Evolutionary conservation across 371 early-diverging fungal genomes (phyloP).

Genomic region (Cladochytrium tenue): DNA sequence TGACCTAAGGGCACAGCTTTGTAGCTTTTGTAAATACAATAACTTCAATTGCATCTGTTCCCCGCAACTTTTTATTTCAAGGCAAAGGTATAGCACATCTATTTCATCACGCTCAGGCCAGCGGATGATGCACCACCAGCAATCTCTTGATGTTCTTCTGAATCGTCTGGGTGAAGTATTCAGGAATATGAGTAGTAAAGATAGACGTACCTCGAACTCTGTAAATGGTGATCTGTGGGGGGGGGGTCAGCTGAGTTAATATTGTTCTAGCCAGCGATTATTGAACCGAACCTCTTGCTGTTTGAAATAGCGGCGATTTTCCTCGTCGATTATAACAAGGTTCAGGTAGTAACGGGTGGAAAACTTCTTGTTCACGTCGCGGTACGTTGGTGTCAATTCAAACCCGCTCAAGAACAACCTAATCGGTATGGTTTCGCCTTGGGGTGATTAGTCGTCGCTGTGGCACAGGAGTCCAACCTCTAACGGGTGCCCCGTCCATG

Average conservation of each 20-base stretch:
- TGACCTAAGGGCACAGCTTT: too few species aligned
- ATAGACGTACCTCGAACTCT: constrained; percentile 14
- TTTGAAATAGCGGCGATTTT: constrained; percentile 96
- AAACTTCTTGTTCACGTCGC: constrained; percentile 94
- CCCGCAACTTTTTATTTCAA: too few species aligned
- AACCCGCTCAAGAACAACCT: constrained; percentile 94
- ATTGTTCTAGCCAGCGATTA: not conserved
- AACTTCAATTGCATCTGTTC: too few species aligned
- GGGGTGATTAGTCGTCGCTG: too few species aligned
- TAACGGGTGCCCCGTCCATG: constrained; percentile 98
- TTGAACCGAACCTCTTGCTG: constrained; percentile 71
- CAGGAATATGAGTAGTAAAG: not conserved
- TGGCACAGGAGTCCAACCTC: constrained; percentile 52
- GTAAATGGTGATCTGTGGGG: constrained; percentile 24
- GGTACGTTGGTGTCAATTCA: constrained; percentile 87
- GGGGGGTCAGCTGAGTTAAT: not conserved
- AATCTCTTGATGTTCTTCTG: constrained; percentile 34
- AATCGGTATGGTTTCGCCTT: constrained; percentile 96
- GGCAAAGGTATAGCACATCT: not conserved
- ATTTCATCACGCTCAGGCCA: constrained; percentile 18
- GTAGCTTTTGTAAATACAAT: too few species aligned
- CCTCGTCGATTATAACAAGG: constrained; percentile 95
- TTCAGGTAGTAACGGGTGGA: constrained; percentile 95
- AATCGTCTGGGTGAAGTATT: constrained; percentile 25
- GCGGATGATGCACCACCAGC: constrained; percentile 41